Evolutionary conservation across 495 filamentous ascomycete species (phyloP), one percentile per base, ranked within the genome.

Genomic region (Gamarada debralockiae): DNA sequence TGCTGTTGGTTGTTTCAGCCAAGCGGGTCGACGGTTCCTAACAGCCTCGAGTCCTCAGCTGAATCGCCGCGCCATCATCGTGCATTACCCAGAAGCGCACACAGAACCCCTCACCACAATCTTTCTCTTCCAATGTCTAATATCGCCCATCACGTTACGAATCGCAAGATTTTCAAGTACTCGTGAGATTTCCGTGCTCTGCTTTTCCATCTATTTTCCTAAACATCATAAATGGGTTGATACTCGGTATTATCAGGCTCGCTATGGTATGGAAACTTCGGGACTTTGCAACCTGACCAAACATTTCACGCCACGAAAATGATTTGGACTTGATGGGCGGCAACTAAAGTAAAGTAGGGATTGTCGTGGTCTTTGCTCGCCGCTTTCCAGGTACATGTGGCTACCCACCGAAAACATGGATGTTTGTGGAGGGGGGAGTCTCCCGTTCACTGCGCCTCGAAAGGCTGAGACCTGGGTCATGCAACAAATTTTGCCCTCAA

Each of bases 401-500:
- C 40, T 18, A 22, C 15, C 12, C 15, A 43, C 14, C 17, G 40
- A 43, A 13, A 20, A 20, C 22, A 20, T 22, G 20, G n/a, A n/a
- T n/a, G n/a, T n/a, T n/a, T n/a, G n/a, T n/a, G n/a, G n/a, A n/a
- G n/a, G n/a, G n/a, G n/a, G n/a, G n/a, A n/a, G n/a, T n/a, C n/a
- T n/a, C n/a, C n/a, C n/a, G n/a, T n/a, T n/a, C n/a, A 20, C 44
- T 47, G 44, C 44, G 44, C 44, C 44, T 47, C 44, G 25, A 33
- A 29, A 31, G 18, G 24, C 44, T 33, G 44, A 47, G 44, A 47
- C 44, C 5, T 29, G 8, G 23, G 27, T 47, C 27, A 47, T 33
- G 25, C 20, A 47, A 7, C 41, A 4, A 18, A 23, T 39, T 29
- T 5, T 4, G 27, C 4, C 27, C 10, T 10, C 27, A 4, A 29